A percentile compares a stretch with the other conserved stretches of the same genome.
These are phyloP conservation scores for Cystobasidium ongulense DNA, from an alignment of 768 basidiomycete genomes.

Conservation along the genomic window DNA sequence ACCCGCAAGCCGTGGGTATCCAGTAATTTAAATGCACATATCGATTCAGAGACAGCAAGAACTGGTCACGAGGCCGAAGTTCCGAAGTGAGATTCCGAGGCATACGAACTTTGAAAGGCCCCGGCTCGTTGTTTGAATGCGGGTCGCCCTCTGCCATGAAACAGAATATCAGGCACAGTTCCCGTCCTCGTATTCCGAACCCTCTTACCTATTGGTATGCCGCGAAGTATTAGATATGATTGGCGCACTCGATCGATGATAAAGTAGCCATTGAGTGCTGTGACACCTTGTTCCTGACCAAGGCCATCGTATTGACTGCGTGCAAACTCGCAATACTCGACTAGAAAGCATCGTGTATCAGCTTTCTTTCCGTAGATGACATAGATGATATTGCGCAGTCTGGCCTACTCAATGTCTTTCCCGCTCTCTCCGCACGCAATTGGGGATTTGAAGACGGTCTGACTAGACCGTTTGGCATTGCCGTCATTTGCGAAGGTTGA, in stretches of 20 bases:
- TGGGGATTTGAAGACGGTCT: constrained; percentile 19
- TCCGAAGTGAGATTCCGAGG: constrained; percentile 15
- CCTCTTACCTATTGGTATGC: constrained; percentile 23
- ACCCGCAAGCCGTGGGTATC: constrained; percentile 28
- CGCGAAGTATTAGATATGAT: constrained; percentile 9
- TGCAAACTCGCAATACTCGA: constrained; percentile 27
- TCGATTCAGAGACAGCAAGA: constrained; percentile 28
- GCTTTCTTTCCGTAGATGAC: background rate
- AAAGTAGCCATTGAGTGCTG: constrained; percentile 28
- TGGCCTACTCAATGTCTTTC: constrained; percentile 18
- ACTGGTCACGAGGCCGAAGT: constrained; percentile 22
- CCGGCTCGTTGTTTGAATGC: constrained; percentile 25
- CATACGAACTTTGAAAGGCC: constrained; percentile 31
- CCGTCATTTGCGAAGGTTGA: background rate
- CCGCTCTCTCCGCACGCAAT: constrained; percentile 9
- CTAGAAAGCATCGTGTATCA: background rate
- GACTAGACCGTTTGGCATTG: constrained; percentile 24
- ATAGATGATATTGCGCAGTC: background rate
- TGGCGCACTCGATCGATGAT: constrained; percentile 20
- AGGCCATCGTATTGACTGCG: constrained; percentile 25
- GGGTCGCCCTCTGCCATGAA: constrained; percentile 18
- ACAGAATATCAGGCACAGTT: background rate
- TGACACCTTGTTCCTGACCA: constrained; percentile 26
- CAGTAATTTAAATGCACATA: constrained; percentile 27
- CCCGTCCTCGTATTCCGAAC: background rate